phyloP scores from a whole-genome alignment of 371 early-diverging fungal species.

The Gilbertella persicaria region DNA sequence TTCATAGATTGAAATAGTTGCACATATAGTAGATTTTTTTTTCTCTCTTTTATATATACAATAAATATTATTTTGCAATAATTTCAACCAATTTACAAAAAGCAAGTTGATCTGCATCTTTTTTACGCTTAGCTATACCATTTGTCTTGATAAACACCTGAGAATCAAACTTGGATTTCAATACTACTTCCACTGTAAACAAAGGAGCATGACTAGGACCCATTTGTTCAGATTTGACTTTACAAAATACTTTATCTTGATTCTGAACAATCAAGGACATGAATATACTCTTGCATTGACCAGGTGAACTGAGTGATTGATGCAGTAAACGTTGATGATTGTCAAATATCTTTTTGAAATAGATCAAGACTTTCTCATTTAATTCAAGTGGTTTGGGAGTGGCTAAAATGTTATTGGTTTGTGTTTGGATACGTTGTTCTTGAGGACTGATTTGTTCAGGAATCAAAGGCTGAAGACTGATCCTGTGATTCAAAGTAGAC shows the following conservation, averaged over 20 bases:
- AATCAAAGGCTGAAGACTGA: background rate
- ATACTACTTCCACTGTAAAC: background rate
- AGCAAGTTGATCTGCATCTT: slow-evolving; percentile 11
- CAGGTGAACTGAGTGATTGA: background rate
- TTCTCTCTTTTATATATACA: background rate
- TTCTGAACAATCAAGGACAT: slow-evolving; percentile 6
- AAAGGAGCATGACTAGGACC: slow-evolving; percentile 8
- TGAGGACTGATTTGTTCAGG: background rate
- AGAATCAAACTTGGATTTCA: background rate
- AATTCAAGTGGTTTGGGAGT: no score
- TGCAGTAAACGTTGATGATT: background rate
- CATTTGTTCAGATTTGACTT: background rate
- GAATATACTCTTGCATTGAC: slow-evolving; percentile 10
- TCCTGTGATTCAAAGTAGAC: background rate
- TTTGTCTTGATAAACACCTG: slow-evolving; percentile 1
- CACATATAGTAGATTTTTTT: background rate
- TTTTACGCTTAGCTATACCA: slow-evolving; percentile 4
- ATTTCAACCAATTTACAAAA: slow-evolving; percentile 4
- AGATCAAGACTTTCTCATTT: background rate
- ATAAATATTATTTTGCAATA: no score
- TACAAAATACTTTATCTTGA: background rate
- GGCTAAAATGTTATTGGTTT: background rate
- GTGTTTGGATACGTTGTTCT: background rate
- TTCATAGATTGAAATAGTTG: background rate
- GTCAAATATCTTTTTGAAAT: background rate